Evolutionary conservation across 1,284 basidiomycete genomes (phyloP), one percentile per base, ranked within the genome.

Genomic region (Microbotryum intermedium): DNA sequence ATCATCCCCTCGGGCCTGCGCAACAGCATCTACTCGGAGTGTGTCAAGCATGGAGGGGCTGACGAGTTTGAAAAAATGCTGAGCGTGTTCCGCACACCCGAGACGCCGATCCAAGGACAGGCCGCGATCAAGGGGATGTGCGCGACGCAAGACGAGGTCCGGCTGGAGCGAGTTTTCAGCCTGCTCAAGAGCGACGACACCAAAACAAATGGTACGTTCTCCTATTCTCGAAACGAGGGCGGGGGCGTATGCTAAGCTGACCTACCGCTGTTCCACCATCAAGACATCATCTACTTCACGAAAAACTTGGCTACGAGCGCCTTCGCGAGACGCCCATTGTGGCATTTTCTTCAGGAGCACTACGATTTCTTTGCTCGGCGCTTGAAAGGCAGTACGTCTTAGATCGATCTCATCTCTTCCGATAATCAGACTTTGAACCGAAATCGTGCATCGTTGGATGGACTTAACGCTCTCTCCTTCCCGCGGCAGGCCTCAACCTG

Each of bases 1-100:
- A 81, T 85, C 64, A 81, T 90, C 34, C 88, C 88, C 68, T 85
- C 84, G 64, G 84, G 86, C 7, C 79, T 97, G 65, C 83, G 81
- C 26, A 77, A 93, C 53, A 79, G 88, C 61, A 79, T 63, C 21
- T 46, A 59, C 45, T 43, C 43, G 2, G 21, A 39, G 10, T 29
- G 29, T 4, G 51, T 57, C 21, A 43, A 39, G 49, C 44, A 59
- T 25, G 62, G 54, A 7, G 43, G 54, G 7, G 55, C 29, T 34
- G 21, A 18, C 18, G 62, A 58, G 29, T 64, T 62, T 47, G 42
- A 51, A 25, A 49, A 57, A n/a, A 50, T 49, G 6, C 79, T 85
- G 64, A 77, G 78, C 57, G 80, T 92, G 50, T 85, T 85, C 73
- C 79, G 83, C 70, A 83, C 86, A 39, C 86, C 90, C 0, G 82